Evolutionary conservation across 306 rosid genomes (phyloP).

Genomic region (Cicer bijugum): DNA sequence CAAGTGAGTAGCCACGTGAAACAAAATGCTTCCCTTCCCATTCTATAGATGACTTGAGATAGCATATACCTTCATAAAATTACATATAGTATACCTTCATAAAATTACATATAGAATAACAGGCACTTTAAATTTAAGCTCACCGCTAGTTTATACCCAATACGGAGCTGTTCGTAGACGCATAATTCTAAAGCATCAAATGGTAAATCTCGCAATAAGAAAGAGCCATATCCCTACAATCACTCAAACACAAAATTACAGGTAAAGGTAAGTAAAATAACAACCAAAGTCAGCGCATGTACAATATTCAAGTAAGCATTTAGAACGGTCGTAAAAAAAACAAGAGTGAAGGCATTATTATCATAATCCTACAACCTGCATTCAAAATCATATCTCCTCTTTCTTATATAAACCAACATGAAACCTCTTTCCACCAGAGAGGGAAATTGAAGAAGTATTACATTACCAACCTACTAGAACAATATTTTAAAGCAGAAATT

Average conservation of each 20-base stretch:
- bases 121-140: conserved; percentile 40
- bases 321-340: not conserved
- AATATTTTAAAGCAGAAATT: conserved; percentile 15
- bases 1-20: not conserved
- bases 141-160: conserved; percentile 80
- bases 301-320: conserved; percentile 24
- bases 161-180: conserved; percentile 79
- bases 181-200: conserved; percentile 83
- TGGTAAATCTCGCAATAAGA: conserved; percentile 82
- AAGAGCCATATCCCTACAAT: conserved; percentile 78
- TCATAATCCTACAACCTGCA: conserved; percentile 18
- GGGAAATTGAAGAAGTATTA: conserved; percentile 13
- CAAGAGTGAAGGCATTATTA: not conserved
- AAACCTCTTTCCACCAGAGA: conserved; percentile 18
- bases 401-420: conserved; percentile 15
- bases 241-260: conserved; percentile 14
- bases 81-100: conserved; percentile 23
- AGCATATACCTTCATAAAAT: conserved; percentile 1
- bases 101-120: conserved; percentile 27
- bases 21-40: conserved; percentile 14
- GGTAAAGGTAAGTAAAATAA: conserved; percentile 33
- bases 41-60: conserved; percentile 1
- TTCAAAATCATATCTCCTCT: conserved; percentile 12
- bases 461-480: not conserved
- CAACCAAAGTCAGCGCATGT: conserved; percentile 7